Percentiles rank a stretch among this genome's conserved stretches.
Evolutionary conservation across 2,329 filamentous ascomycete species (phyloP).

Genomic region (Nemania sp.): DNA sequence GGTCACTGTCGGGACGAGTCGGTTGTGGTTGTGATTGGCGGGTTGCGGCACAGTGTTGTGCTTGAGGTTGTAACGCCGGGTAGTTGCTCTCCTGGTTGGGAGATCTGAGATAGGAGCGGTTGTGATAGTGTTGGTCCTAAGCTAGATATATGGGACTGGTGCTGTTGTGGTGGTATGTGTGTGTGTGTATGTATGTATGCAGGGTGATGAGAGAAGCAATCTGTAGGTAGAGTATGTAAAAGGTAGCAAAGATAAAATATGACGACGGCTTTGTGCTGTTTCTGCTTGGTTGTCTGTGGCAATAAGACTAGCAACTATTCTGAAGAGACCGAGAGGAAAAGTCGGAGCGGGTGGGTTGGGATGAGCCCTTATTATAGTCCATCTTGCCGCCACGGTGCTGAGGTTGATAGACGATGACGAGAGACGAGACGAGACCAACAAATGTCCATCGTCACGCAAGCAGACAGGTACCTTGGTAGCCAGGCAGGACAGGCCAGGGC

Average conservation of each 20-base stretch:
- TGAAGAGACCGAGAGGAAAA: constrained; percentile 13
- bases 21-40: constrained; percentile 1
- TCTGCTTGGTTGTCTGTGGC: constrained; percentile 1
- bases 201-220: too few relatives aligned
- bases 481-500: constrained; percentile 3
- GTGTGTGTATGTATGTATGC: too few relatives aligned
- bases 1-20: constrained; percentile 24
- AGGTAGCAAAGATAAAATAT: background rate
- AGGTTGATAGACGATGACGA: constrained; percentile 22
- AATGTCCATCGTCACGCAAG: constrained; percentile 10
- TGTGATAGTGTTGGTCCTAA: too few relatives aligned
- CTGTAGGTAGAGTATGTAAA: too few relatives aligned
- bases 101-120: constrained; percentile 31
- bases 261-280: background rate
- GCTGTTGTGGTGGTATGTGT: too few relatives aligned
- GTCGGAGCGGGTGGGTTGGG: constrained; percentile 13
- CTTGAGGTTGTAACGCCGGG: constrained; percentile 6
- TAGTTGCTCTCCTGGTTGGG: constrained; percentile 35
- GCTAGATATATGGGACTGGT: background rate
- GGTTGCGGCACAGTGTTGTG: constrained; percentile 1
- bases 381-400: constrained; percentile 13
- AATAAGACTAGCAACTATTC: constrained; percentile 10
- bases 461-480: constrained; percentile 5
- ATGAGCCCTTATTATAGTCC: constrained; percentile 22
- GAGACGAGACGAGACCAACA: constrained; percentile 17